phyloP scores from a whole-genome alignment of 1,284 basidiomycete species.

The Fomitopsis betulina region DNA sequence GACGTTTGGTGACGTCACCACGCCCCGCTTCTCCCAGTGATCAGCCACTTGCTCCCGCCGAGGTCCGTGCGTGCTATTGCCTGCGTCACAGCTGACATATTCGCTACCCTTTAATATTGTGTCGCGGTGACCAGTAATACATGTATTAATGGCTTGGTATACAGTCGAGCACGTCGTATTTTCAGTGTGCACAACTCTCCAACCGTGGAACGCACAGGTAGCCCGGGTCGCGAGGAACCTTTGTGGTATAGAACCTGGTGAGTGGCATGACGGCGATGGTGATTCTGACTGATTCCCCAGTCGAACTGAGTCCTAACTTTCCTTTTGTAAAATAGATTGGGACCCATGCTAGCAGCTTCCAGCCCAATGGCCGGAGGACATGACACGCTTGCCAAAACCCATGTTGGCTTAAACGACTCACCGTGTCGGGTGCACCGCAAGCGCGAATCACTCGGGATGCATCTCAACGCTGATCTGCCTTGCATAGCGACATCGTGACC shows the following conservation, averaged over 20 bases:
- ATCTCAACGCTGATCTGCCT: too few species aligned
- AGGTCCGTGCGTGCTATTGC: not conserved
- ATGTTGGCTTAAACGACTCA: too few species aligned
- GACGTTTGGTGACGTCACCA: not conserved
- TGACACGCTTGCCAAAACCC: not conserved
- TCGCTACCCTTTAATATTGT: not conserved
- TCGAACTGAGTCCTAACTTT: not conserved
- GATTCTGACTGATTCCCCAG: not conserved
- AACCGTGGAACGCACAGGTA: not conserved
- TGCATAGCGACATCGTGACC: too few species aligned
- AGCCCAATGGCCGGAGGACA: not conserved
- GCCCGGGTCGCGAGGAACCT: not conserved
- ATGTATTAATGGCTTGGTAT: too few species aligned
- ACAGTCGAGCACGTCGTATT: not conserved
- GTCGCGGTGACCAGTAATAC: too few species aligned
- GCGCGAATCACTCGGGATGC: too few species aligned
- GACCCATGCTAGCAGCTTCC: too few species aligned
- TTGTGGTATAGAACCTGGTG: not conserved
- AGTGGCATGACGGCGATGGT: not conserved
- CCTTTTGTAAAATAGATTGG: too few species aligned
- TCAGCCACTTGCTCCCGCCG: not conserved
- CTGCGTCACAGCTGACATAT: not conserved
- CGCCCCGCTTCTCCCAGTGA: not conserved
- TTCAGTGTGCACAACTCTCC: too few species aligned
- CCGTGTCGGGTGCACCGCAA: too few species aligned